These are phyloP conservation scores for Aphanocladium album DNA, from an alignment of 2,329 filamentous ascomycete genomes.

Conservation along the genomic window DNA sequence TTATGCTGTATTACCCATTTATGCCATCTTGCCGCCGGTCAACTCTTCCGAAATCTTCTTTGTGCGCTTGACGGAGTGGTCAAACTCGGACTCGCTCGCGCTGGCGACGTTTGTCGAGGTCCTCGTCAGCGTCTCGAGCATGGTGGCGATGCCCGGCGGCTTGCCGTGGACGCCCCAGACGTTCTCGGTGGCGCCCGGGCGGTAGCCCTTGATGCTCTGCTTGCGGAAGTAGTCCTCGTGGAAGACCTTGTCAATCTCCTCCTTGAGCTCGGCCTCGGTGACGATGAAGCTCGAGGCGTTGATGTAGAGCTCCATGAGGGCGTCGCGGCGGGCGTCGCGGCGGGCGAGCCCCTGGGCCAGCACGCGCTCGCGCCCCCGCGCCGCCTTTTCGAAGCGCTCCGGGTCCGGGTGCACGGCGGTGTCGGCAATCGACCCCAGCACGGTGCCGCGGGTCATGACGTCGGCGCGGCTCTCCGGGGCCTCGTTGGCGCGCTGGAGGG, in stretches of 20 bases:
- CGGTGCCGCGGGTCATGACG: slow-evolving; percentile 64
- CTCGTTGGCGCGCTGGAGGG: slow-evolving; percentile 44
- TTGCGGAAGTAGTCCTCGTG: slow-evolving; percentile 52
- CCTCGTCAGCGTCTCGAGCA: slow-evolving; percentile 36
- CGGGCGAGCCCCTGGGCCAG: slow-evolving; percentile 40
- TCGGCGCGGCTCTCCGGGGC: slow-evolving; percentile 73
- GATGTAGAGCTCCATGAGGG: slow-evolving; percentile 84
- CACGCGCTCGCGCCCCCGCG: slow-evolving; percentile 38
- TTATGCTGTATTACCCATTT: slow-evolving; percentile 9
- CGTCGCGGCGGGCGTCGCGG: slow-evolving; percentile 58
- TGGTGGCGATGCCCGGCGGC: slow-evolving; percentile 40
- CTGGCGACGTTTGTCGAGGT: slow-evolving; percentile 33
- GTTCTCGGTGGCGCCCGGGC: slow-evolving; percentile 38
- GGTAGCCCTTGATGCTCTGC: slow-evolving; percentile 26
- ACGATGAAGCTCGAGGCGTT: slow-evolving; percentile 84
- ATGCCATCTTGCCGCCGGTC: slow-evolving; percentile 54
- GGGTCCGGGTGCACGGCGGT: slow-evolving; percentile 57
- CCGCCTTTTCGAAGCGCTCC: slow-evolving; percentile 51
- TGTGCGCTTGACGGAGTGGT: slow-evolving; percentile 46
- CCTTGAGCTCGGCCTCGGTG: slow-evolving; percentile 69
- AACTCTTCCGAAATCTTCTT: slow-evolving; percentile 54
- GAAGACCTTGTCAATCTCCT: slow-evolving; percentile 72
- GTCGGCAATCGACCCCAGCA: slow-evolving; percentile 46
- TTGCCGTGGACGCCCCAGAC: slow-evolving; percentile 47
- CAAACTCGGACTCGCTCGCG: slow-evolving; percentile 32